Evolutionary conservation across 2,329 filamentous ascomycete species (phyloP).

Genomic region (Colletotrichum endophyticum): DNA sequence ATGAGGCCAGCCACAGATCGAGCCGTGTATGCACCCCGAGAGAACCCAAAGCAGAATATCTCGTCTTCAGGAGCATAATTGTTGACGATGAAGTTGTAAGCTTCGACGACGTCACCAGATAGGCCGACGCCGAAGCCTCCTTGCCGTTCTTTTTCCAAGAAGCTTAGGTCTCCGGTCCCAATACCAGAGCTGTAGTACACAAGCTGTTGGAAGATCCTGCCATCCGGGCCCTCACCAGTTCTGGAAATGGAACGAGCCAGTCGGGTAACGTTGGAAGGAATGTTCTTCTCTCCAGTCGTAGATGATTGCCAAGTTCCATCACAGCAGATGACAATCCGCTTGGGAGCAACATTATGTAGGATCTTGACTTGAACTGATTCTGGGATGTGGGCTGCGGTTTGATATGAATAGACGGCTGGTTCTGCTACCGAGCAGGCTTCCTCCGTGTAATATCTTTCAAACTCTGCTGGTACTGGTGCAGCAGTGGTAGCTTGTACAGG

Average conservation of each 20-base stretch:
- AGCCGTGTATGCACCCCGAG: conserved; percentile 44
- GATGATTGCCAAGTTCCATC: conserved; percentile 20
- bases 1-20: conserved; percentile 43
- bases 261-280: not conserved
- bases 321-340: conserved; percentile 12
- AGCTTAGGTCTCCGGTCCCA: not conserved
- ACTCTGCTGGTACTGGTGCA: too few species aligned
- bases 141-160: not conserved
- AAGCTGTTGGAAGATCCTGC: not conserved
- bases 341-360: not conserved
- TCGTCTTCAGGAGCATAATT: conserved; percentile 41
- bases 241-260: not conserved
- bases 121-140: not conserved
- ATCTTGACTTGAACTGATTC: not conserved
- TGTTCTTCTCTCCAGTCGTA: not conserved
- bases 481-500: too few species aligned
- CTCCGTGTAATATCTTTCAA: not conserved
- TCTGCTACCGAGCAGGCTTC: not conserved
- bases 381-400: not conserved
- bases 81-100: conserved; percentile 41
- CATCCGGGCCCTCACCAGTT: not conserved
- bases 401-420: not conserved
- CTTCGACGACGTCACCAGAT: conserved; percentile 26
- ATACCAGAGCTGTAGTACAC: not conserved
- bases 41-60: conserved; percentile 43